Evolutionary conservation across 2,329 filamentous ascomycete species (phyloP).

Genomic region (Arthroderma sp.): DNA sequence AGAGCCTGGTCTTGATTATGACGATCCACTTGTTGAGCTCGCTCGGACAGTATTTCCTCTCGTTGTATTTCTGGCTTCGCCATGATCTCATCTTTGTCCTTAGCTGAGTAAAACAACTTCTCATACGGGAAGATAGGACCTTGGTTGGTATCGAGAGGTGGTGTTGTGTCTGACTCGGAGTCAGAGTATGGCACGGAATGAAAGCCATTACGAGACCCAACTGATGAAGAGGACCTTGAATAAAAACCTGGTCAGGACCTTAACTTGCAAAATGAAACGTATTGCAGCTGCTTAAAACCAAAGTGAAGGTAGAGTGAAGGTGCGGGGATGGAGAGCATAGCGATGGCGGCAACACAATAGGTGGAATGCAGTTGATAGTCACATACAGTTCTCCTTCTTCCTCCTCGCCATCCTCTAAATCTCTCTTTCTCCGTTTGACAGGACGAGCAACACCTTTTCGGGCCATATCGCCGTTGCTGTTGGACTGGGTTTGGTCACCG

Average conservation of each 20-base stretch:
- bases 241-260: conserved; percentile 1
- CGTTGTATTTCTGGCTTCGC: conserved; percentile 79
- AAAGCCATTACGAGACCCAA: conserved; percentile 51
- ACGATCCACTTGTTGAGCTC: conserved; percentile 67
- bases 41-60: conserved; percentile 79
- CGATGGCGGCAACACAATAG: conserved; percentile 3
- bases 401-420: conserved; percentile 52
- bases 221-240: conserved; percentile 52
- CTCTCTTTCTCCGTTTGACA: conserved; percentile 31
- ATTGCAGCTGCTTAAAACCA: background rate
- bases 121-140: conserved; percentile 65
- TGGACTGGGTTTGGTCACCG: conserved; percentile 24
- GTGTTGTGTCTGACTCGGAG: conserved; percentile 56
- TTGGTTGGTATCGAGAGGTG: conserved; percentile 30
- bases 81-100: conserved; percentile 68
- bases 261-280: background rate
- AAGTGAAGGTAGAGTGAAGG: background rate
- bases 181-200: conserved; percentile 83
- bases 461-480: conserved; percentile 34
- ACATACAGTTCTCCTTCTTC: conserved; percentile 68
- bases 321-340: background rate
- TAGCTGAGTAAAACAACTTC: conserved; percentile 62
- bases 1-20: conserved; percentile 72
- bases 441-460: conserved; percentile 34
- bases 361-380: conserved; percentile 1